These are phyloP conservation scores for Tuber aestivum DNA, from an alignment of 495 filamentous ascomycete genomes.

Conservation along the genomic window DNA sequence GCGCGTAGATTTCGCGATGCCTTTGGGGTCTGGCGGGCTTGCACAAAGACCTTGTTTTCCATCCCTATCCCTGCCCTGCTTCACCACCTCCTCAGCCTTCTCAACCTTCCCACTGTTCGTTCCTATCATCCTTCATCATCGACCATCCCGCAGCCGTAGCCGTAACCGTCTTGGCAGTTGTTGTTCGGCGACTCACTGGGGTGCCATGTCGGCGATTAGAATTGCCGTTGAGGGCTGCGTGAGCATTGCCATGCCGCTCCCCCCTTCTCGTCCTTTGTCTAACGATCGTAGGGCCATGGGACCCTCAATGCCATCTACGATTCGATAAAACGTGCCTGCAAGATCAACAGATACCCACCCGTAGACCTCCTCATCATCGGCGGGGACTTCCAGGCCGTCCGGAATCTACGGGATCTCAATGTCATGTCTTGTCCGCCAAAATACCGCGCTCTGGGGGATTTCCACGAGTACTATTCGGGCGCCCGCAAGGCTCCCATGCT, in stretches of 20 bases:
- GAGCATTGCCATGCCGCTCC: slow-evolving; percentile 42
- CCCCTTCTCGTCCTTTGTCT: not conserved
- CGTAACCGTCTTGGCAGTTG: not conserved
- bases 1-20: not conserved
- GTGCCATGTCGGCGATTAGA: not conserved
- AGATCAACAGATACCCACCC: slow-evolving; percentile 66
- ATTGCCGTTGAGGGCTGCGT: slow-evolving; percentile 78
- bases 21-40: not conserved
- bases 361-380: slow-evolving; percentile 89
- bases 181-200: not conserved
- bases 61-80: not conserved
- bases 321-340: slow-evolving; percentile 57
- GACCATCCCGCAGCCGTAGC: not conserved
- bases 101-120: not conserved
- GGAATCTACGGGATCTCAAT: slow-evolving; percentile 78
- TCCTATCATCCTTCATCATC: not conserved
- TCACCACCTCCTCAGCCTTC: not conserved
- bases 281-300: slow-evolving; percentile 67
- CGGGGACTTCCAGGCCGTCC: slow-evolving; percentile 76
- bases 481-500: slow-evolving; percentile 68
- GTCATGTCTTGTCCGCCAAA: slow-evolving; percentile 80
- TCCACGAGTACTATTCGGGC: slow-evolving; percentile 87
- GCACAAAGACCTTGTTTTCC: not conserved
- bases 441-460: slow-evolving; percentile 79
- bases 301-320: slow-evolving; percentile 84